phyloP scores from a whole-genome alignment of 768 basidiomycete species.

The Xerocomellus amylosporus region DNA sequence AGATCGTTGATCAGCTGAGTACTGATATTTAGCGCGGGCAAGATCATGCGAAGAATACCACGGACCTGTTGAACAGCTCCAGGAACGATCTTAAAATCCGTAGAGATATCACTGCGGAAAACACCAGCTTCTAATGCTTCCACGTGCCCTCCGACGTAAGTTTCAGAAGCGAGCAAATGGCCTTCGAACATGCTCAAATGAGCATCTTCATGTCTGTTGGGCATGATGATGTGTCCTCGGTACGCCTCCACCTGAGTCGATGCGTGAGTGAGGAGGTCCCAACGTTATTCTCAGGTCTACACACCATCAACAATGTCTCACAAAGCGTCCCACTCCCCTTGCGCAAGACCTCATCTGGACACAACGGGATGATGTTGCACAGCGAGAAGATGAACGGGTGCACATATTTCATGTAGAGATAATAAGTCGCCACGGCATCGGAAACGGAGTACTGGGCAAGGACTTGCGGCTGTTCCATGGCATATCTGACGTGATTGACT shows the following conservation, averaged over 20 bases:
- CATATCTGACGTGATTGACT: conserved; percentile 62
- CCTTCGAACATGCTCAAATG: conserved; percentile 93
- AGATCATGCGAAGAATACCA: background rate
- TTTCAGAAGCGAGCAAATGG: conserved; percentile 94
- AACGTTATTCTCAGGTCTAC: conserved; percentile 19
- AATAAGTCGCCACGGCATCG: conserved; percentile 99
- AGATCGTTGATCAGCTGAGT: conserved; percentile 87
- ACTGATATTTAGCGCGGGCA: background rate
- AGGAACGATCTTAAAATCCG: conserved; percentile 94
- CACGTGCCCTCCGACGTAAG: conserved; percentile 98
- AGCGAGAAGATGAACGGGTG: conserved; percentile 99
- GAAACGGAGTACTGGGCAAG: conserved; percentile 98
- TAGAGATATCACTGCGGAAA: conserved; percentile 92
- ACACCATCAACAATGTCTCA: conserved; percentile 95
- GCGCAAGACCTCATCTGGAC: conserved; percentile 92
- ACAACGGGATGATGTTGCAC: conserved; percentile 97
- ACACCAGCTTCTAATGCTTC: conserved; percentile 98
- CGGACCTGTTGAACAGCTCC: conserved; percentile 77
- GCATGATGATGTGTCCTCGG: conserved; percentile 91
- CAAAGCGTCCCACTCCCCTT: conserved; percentile 97
- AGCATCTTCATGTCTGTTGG: conserved; percentile 92
- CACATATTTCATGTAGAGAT: conserved; percentile 99
- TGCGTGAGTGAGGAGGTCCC: conserved; percentile 2
- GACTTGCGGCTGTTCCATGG: conserved; percentile 89
- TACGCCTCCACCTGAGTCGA: conserved; percentile 86